Conservation (phyloP, 306 rosid genomes). For the Cucurbita ficifolia region DNA sequence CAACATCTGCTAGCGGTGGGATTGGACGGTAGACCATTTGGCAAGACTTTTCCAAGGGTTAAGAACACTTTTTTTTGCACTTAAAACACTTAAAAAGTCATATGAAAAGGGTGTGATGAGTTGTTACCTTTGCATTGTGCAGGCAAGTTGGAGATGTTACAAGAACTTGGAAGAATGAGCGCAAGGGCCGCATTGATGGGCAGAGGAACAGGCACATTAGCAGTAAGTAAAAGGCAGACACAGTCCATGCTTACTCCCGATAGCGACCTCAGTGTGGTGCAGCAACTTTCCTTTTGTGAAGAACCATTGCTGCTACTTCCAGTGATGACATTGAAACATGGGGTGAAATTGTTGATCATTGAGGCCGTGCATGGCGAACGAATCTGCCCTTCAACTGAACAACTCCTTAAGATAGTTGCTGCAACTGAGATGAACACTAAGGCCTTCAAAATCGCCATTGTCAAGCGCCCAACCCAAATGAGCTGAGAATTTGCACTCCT, state of each 20-base stretch:
- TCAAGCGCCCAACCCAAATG: no score
- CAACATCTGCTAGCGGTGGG: no score
- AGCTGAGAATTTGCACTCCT: no score
- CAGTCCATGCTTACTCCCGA: slow-evolving; percentile 29
- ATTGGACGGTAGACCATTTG: neutral
- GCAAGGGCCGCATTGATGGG: slow-evolving; percentile 40
- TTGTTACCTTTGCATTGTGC: slow-evolving; percentile 41
- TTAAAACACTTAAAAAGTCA: neutral
- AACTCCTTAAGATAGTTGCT: slow-evolving; percentile 5
- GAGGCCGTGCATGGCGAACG: slow-evolving; percentile 48
- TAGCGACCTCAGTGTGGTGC: slow-evolving; percentile 36
- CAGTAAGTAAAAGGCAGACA: slow-evolving; percentile 46
- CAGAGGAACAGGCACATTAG: slow-evolving; percentile 42
- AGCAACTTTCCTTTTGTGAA: slow-evolving; percentile 31
- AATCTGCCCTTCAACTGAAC: slow-evolving; percentile 23
- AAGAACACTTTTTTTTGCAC: no score
- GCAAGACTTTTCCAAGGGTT: neutral
- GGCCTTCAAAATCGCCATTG: slow-evolving; percentile 20
- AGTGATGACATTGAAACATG: slow-evolving; percentile 58
- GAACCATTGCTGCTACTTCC: slow-evolving; percentile 51
- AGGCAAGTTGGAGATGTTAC: slow-evolving; percentile 2
- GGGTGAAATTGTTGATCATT: slow-evolving; percentile 51
- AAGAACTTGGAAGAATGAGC: slow-evolving; percentile 40
- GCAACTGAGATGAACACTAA: slow-evolving; percentile 14
- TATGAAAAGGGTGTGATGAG: neutral